Evolutionary conservation across 164 flowering plant species (phyloP).

Genomic region (Piper longum): DNA sequence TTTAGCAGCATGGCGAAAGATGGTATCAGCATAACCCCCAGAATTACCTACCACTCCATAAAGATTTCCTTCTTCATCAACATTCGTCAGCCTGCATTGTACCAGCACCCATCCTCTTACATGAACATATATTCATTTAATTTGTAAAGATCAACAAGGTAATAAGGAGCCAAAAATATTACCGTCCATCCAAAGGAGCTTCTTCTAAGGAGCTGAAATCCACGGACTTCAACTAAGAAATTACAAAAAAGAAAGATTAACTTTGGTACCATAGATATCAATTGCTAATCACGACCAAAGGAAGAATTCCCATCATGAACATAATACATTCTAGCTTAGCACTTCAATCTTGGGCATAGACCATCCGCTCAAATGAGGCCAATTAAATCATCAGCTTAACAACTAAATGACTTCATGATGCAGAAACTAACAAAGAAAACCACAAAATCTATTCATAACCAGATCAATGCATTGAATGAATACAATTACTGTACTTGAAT

Average conservation of each 20-base stretch:
- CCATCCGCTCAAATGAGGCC: too few species aligned
- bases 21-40: conserved; percentile 90
- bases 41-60: conserved; percentile 88
- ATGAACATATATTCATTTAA: not conserved
- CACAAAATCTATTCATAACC: too few species aligned
- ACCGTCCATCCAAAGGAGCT: conserved; percentile 69
- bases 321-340: too few species aligned
- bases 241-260: not conserved
- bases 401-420: too few species aligned
- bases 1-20: conserved; percentile 74
- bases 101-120: not conserved
- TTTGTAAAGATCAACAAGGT: not conserved
- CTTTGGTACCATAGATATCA: not conserved
- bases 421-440: too few species aligned
- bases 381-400: too few species aligned
- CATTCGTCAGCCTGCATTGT: conserved; percentile 60
- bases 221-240: conserved; percentile 44
- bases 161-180: conserved; percentile 15
- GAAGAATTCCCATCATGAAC: not conserved
- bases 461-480: too few species aligned
- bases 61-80: conserved; percentile 60
- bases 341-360: too few species aligned
- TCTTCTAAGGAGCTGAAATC: conserved; percentile 66
- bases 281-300: not conserved
- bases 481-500: not conserved